Evolutionary conservation across 495 filamentous ascomycete species (phyloP), one percentile per base, ranked within the genome.

Genomic region (Aspergillus avenaceus): DNA sequence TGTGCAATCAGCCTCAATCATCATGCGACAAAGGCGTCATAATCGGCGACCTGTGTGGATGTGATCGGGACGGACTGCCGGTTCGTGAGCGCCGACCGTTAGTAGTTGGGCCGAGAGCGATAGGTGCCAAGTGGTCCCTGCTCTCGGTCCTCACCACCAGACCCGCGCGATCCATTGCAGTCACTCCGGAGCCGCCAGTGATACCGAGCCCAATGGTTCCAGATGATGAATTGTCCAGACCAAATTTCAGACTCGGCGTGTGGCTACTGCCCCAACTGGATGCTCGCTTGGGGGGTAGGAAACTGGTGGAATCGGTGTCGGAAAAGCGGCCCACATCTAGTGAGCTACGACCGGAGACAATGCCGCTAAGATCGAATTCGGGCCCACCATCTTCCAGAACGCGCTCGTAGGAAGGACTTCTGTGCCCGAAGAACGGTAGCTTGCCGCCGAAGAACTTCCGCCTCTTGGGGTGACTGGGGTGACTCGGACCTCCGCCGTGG

Each of bases 91-190:
- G 71, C 34, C 72, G 70, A 4, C 72, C 73, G 41, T 74, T 74
- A 0, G 63, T 73, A 9, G 70, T 73, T 19, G 71, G 70, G 1
- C 71, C 71, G 16, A 74, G 26, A 14, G 70, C 66, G 19, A 74
- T 53, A 8, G 72, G 71, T 23, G 71, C 63, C 45, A 86, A 63
- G 52, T 88, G 78, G 61, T 96, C 91, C 44, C 87, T 74, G 61
- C 88, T 93, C 61, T 93, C 91, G 1, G 86, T 88, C 54, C 90
- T 73, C 3, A 87, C 80, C 26, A 87, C 86, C 51, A 95, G 63
- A 26, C 90, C 89, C 36, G 78, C 83, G 44, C 88, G 74, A 52
- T 89, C 85, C 57, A 92, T 83, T 0, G 81, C 75, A 55, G 76
- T 81, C 11, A 50, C 16, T 0, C 65, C 66, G 1, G 67, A 63